These are phyloP conservation scores for Phytophthora uliginosa DNA, from an alignment of 352 stramenopile genomes.

Conservation along the genomic window DNA sequence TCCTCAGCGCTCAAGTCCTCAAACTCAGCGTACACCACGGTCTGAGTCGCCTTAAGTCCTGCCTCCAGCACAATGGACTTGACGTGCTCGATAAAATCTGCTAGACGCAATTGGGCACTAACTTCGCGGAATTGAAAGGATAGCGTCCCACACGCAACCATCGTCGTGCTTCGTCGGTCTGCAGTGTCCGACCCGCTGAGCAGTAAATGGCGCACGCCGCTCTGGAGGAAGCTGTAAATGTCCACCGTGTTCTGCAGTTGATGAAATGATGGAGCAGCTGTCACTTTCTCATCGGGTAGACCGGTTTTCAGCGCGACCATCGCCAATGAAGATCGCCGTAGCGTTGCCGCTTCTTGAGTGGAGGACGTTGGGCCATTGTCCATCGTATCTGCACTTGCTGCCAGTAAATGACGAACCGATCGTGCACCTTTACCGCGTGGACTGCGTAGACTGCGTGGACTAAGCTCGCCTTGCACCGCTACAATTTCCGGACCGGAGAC, in stretches of 20 bases:
- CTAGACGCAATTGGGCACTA: conserved; percentile 31
- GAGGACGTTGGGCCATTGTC: background rate
- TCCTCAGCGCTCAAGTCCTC: conserved; percentile 54
- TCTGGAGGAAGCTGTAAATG: conserved; percentile 60
- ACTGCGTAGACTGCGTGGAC: conserved; percentile 12
- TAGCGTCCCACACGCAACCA: conserved; percentile 61
- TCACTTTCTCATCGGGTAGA: conserved; percentile 42
- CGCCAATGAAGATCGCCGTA: conserved; percentile 38
- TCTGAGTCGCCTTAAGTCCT: conserved; percentile 59
- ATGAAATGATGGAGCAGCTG: conserved; percentile 33
- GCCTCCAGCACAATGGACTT: conserved; percentile 59
- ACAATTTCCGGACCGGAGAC: conserved; percentile 7
- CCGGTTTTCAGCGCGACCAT: conserved; percentile 35
- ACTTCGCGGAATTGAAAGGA: conserved; percentile 70
- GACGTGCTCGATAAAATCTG: conserved; percentile 57
- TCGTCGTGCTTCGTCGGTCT: conserved; percentile 49
- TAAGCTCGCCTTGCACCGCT: conserved; percentile 2
- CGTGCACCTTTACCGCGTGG: conserved; percentile 12
- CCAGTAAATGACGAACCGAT: conserved; percentile 17
- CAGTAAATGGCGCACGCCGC: conserved; percentile 47
- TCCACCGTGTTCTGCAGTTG: conserved; percentile 68
- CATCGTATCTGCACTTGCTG: background rate
- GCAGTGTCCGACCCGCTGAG: conserved; percentile 54
- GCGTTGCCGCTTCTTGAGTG: conserved; percentile 14
- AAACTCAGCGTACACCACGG: conserved; percentile 64